phyloP scores from a whole-genome alignment of 139 green algal genomes.

The Desmodesmus armatus region DNA sequence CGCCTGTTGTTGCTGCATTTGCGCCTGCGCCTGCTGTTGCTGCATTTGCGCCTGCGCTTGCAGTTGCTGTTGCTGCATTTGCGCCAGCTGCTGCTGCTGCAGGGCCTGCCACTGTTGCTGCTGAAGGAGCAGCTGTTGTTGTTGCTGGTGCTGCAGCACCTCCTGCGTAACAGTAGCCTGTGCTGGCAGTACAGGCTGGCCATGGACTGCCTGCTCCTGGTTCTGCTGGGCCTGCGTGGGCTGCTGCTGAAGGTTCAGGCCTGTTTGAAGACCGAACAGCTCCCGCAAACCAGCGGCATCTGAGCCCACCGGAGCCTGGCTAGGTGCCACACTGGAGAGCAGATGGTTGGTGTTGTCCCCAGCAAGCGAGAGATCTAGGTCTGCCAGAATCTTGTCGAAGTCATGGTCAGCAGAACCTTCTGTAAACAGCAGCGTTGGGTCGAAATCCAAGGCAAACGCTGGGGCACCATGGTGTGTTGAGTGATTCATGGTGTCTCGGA shows the following conservation, averaged over 20 bases:
- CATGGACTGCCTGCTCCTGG: not conserved
- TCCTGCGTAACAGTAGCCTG: constrained; percentile 1
- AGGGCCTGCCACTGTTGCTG: constrained; percentile 2
- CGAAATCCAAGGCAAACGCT: too few species aligned
- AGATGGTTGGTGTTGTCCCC: not conserved
- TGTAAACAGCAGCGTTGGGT: constrained; percentile 10
- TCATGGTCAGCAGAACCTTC: constrained; percentile 19
- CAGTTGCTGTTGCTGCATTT: not conserved
- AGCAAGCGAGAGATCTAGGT: constrained; percentile 1
- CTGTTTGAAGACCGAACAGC: constrained; percentile 37
- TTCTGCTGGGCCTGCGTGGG: not conserved
- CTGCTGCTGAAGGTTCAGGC: constrained; percentile 22
- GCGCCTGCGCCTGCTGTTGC: constrained; percentile 21
- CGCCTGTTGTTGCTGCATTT: too few species aligned
- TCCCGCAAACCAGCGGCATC: constrained; percentile 6
- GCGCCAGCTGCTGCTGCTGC: constrained; percentile 2
- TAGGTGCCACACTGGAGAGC: too few species aligned
- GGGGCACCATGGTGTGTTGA: too few species aligned
- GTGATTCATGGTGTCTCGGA: too few species aligned
- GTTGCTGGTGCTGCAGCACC: constrained; percentile 31
- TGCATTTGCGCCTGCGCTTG: constrained; percentile 39
- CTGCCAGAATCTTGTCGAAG: constrained; percentile 7
- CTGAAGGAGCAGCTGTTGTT: constrained; percentile 37
- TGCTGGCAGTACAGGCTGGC: not conserved
- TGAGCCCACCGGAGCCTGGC: constrained; percentile 1